Base-by-base conservation (phyloP, 768 basidiomycete genomes). In the Serendipita sp. region DNA sequence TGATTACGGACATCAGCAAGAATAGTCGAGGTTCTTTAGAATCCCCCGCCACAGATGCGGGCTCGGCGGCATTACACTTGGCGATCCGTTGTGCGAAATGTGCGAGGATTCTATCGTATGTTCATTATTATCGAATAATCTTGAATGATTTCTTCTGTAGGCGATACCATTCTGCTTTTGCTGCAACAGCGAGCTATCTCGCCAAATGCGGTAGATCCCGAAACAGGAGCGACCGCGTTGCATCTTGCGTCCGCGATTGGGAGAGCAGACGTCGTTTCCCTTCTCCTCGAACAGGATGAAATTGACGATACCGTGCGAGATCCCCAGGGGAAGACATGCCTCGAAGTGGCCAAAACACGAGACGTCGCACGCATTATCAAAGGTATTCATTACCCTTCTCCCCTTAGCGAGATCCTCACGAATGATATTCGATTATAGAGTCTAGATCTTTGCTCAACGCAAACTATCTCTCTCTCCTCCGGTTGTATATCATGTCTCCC, bases 281-380 rank as follows among this genome's bases (percentile, higher is more conserved):
- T 93, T 10, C 76, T 97, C 2, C 78, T 97, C 1, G 86, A 87
- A 63, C 88, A 94, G 68, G 84, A 88, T 0, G 79, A 74, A 1
- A 84, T 93, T 46, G 86, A 97, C 70, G 94, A 96, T 68, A 86
- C 84, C 1, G 70, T 85, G 10, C 74, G 83, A 3, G 89, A 96
- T 70, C 72, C 68, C 3, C 78, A 85, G 8, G 88, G 90, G 1
- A 78, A 78, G 68, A 85, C 85, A 0, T 83, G 83, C 62, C 75
- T 80, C 47, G 91, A 95, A 8, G 84, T 88, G 3, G 90, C 89
- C 0, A 80, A 80, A 51, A 80, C 79, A 2, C 84, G 80, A 68
- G 90, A 92, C 2, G 77, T 84, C 2, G 70, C 83, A 3, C 79
- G 82, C 13, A 75, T 82, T 2, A 82, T 97, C 18, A 81, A 88